Conservation (phyloP, 257 asterid genomes). For the Scutellaria barbata region DNA sequence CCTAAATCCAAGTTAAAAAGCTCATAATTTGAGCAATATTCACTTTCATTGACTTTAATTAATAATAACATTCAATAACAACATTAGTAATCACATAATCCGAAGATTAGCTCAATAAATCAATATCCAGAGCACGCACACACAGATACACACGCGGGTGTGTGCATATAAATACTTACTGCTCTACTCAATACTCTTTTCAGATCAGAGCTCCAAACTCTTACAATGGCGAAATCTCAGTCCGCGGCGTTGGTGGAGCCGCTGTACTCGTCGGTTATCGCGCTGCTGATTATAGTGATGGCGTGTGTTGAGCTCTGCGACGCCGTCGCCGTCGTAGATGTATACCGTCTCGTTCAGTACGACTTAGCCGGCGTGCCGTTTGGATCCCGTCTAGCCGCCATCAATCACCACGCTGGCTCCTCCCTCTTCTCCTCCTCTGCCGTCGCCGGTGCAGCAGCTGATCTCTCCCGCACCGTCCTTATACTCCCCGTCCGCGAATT, state of each 20-base stretch:
- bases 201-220: conserved; percentile 44
- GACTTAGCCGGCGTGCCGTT: conserved; percentile 86
- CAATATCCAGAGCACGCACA: neutral
- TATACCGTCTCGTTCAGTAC: conserved; percentile 94
- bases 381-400: conserved; percentile 89
- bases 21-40: neutral
- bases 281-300: conserved; percentile 55
- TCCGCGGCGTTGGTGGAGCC: conserved; percentile 51
- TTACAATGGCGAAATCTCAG: conserved; percentile 57
- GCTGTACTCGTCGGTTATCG: conserved; percentile 50
- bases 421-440: conserved; percentile 61
- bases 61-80: neutral
- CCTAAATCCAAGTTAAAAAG: too few relatives aligned
- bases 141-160: neutral
- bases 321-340: conserved; percentile 86
- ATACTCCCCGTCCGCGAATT: conserved; percentile 91
- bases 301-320: conserved; percentile 84
- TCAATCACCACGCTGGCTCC: conserved; percentile 95
- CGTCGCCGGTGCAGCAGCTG: conserved; percentile 55
- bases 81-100: conserved; percentile 1
- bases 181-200: conserved; percentile 19
- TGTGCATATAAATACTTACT: conserved; percentile 18
- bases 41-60: neutral
- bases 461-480: conserved; percentile 89
- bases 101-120: conserved; percentile 7